Conservation (phyloP, 176 grass and related monocot species). For the Lolium perenne region DNA sequence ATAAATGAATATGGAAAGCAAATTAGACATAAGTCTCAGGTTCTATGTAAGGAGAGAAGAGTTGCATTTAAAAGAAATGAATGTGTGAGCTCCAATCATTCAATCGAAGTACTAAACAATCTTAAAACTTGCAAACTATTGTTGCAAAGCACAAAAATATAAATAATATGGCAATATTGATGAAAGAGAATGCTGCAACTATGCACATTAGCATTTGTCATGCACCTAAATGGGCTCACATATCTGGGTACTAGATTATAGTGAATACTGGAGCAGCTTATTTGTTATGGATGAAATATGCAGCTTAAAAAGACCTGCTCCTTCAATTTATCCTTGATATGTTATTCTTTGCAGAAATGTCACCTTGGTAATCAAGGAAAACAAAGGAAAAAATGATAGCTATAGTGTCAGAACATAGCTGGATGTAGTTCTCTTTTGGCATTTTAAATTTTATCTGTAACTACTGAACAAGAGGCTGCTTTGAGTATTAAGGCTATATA, state of each 20-base stretch:
- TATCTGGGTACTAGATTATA: slow-evolving; percentile 7
- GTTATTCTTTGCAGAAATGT: slow-evolving; percentile 13
- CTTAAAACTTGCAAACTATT: background rate
- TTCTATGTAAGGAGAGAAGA: background rate
- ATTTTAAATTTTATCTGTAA: slow-evolving; percentile 7
- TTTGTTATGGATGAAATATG: background rate
- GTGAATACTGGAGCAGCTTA: background rate
- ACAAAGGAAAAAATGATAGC: background rate
- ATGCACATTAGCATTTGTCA: slow-evolving; percentile 28
- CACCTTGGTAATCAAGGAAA: background rate
- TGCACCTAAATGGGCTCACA: slow-evolving; percentile 4
- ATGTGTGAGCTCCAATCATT: background rate
- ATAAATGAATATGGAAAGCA: slow-evolving; percentile 34
- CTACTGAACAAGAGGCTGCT: background rate
- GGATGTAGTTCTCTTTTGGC: background rate
- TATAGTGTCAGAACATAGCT: background rate
- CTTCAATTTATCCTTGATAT: background rate
- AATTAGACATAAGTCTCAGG: slow-evolving; percentile 6
- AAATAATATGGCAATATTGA: background rate
- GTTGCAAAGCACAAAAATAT: background rate
- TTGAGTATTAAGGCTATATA: background rate
- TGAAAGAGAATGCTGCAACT: background rate
- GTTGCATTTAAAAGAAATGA: slow-evolving; percentile 13
- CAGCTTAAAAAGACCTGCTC: background rate
- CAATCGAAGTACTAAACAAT: background rate